A percentile compares a stretch with the other conserved stretches of the same genome.
Conservation (phyloP, 768 basidiomycete genomes). For the Psilocybe cubensis region DNA sequence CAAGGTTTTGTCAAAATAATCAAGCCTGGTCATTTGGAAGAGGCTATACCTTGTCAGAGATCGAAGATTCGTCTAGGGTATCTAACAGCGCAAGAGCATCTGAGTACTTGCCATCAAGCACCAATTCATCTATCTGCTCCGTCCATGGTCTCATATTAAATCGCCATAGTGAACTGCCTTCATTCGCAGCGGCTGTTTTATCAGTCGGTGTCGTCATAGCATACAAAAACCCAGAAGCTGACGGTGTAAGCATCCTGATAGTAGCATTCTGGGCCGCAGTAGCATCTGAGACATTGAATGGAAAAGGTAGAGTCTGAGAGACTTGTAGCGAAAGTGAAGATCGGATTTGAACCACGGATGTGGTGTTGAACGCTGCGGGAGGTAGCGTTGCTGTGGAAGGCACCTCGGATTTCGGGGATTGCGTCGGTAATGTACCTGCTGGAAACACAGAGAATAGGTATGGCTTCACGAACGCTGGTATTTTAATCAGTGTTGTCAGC, state of each 20-base stretch:
- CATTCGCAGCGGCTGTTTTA: slow-evolving; percentile 58
- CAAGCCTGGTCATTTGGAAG: too few species aligned
- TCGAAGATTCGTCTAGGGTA: slow-evolving; percentile 57
- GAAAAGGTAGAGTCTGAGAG: slow-evolving; percentile 67
- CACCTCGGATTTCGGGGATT: slow-evolving; percentile 25
- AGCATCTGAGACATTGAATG: slow-evolving; percentile 47
- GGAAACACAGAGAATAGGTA: slow-evolving; percentile 81
- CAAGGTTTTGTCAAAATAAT: background rate
- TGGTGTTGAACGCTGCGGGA: slow-evolving; percentile 46
- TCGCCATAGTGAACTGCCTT: slow-evolving; percentile 83
- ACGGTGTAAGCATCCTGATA: slow-evolving; percentile 67
- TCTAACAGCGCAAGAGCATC: slow-evolving; percentile 85
- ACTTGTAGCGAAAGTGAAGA: slow-evolving; percentile 68
- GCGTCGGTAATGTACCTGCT: slow-evolving; percentile 55
- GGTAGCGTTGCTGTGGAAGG: slow-evolving; percentile 22
- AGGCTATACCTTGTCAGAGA: slow-evolving; percentile 80
- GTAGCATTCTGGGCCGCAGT: slow-evolving; percentile 44
- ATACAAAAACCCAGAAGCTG: slow-evolving; percentile 54
- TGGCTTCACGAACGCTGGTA: slow-evolving; percentile 69
- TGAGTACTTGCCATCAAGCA: slow-evolving; percentile 64
- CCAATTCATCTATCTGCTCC: slow-evolving; percentile 85
- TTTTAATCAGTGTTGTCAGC: background rate
- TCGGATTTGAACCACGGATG: slow-evolving; percentile 68
- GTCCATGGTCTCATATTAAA: slow-evolving; percentile 74
- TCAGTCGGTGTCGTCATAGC: slow-evolving; percentile 79